Percentiles rank a stretch among this genome's conserved stretches.
Evolutionary conservation across 129 eudicot species (phyloP).

Genomic region (Arctium lappa): DNA sequence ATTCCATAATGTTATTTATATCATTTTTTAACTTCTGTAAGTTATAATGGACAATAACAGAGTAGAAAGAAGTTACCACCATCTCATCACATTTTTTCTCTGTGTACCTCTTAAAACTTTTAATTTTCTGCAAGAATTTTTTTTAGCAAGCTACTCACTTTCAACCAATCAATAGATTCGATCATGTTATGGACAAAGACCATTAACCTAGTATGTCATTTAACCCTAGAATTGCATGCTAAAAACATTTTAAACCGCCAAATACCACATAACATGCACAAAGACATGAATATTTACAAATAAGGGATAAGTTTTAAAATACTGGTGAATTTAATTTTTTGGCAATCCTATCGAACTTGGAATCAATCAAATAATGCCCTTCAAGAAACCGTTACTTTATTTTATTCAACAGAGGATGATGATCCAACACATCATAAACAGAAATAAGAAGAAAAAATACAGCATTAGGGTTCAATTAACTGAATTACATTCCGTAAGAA

Average conservation of each 20-base stretch:
- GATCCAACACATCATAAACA: neutral
- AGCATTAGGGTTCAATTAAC: neutral
- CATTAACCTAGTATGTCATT: neutral
- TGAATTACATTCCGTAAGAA: neutral
- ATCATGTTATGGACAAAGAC: neutral
- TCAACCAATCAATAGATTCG: neutral
- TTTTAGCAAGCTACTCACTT: neutral
- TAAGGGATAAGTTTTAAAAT: neutral
- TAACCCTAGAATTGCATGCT: neutral
- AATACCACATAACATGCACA: neutral
- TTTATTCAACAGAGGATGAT: neutral
- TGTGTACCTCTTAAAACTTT: neutral
- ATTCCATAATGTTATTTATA: slow-evolving; percentile 4
- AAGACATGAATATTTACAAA: neutral
- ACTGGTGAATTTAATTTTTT: neutral
- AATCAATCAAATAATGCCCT: neutral
- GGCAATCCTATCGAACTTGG: neutral
- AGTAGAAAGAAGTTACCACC: neutral
- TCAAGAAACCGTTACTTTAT: neutral
- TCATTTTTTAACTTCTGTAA: neutral
- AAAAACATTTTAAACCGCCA: neutral
- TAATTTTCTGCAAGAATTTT: neutral
- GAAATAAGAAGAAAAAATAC: neutral
- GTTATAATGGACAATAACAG: neutral
- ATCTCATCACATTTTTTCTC: neutral